phyloP scores from a whole-genome alignment of 1,284 basidiomycete genomes.

The Dichomitus squalens region DNA sequence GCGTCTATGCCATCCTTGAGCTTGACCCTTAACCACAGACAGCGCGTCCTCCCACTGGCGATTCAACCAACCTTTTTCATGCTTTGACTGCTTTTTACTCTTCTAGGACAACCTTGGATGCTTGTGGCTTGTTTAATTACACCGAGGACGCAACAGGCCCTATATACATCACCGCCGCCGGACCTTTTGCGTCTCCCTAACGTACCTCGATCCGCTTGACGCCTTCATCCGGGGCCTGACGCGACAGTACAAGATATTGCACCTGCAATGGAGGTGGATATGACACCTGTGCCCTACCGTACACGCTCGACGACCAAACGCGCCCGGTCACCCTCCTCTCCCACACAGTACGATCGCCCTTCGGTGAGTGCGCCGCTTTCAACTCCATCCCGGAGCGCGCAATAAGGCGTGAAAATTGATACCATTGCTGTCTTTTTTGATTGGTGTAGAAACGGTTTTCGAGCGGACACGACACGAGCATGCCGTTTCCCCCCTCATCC shows the following conservation, averaged over 20 bases:
- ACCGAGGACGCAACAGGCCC: neutral
- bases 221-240: neutral
- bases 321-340: conserved; percentile 55
- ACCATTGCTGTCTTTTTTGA: neutral
- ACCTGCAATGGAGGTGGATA: conserved; percentile 37
- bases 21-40: neutral
- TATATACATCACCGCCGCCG: neutral
- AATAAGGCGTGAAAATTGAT: too few species aligned
- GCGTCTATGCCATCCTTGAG: neutral
- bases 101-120: neutral
- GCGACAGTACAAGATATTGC: neutral
- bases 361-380: conserved; percentile 41
- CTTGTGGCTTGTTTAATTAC: neutral
- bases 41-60: neutral
- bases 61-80: neutral
- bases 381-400: neutral
- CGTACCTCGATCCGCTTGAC: neutral
- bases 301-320: conserved; percentile 48
- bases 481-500: conserved; percentile 26
- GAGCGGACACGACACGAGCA: conserved; percentile 37
- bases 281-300: conserved; percentile 45
- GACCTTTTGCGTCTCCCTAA: neutral
- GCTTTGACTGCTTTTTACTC: neutral
- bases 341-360: conserved; percentile 49
- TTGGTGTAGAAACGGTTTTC: conserved; percentile 55